A percentile compares a stretch with the other conserved stretches of the same genome.
phyloP scores from a whole-genome alignment of 2,329 filamentous ascomycete species.

The Fusarium papillatum region DNA sequence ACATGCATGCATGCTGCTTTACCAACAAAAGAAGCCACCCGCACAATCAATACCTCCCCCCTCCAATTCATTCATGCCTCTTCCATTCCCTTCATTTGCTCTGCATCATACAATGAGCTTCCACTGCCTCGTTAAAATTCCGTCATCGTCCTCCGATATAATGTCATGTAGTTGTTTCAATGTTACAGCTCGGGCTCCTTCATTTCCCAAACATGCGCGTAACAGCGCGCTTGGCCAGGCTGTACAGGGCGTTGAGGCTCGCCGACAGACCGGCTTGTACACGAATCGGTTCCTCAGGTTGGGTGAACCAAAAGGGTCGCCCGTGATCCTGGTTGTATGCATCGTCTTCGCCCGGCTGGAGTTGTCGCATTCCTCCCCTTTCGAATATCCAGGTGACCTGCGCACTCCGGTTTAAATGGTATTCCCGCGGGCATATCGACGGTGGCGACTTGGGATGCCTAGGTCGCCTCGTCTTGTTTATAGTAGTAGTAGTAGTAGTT shows the following conservation, averaged over 20 bases:
- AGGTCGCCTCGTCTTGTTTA: slow-evolving; percentile 14
- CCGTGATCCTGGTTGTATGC: not conserved
- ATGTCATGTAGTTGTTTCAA: slow-evolving; percentile 14
- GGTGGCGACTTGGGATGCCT: slow-evolving; percentile 16
- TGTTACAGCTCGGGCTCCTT: slow-evolving; percentile 10
- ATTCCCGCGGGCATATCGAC: slow-evolving; percentile 33
- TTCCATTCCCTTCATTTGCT: slow-evolving; percentile 10
- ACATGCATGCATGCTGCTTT: slow-evolving; percentile 42
- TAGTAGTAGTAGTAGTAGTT: slow-evolving; percentile 26
- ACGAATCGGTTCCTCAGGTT: slow-evolving; percentile 15
- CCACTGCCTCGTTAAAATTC: not conserved
- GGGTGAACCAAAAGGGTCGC: slow-evolving; percentile 22
- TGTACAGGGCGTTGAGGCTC: slow-evolving; percentile 27
- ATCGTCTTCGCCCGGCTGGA: slow-evolving; percentile 24
- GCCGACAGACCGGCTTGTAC: slow-evolving; percentile 22
- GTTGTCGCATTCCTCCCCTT: slow-evolving; percentile 36
- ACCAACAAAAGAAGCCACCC: slow-evolving; percentile 34
- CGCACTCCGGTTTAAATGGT: slow-evolving; percentile 35
- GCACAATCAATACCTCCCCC: slow-evolving; percentile 11
- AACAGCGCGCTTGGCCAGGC: slow-evolving; percentile 30
- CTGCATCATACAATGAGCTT: slow-evolving; percentile 38
- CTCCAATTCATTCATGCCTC: not conserved
- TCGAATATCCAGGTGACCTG: slow-evolving; percentile 41
- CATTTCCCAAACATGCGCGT: slow-evolving; percentile 32
- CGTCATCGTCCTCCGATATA: slow-evolving; percentile 1